Evolutionary conservation across 768 basidiomycete species (phyloP).

Genomic region (Suillus subalutaceus): DNA sequence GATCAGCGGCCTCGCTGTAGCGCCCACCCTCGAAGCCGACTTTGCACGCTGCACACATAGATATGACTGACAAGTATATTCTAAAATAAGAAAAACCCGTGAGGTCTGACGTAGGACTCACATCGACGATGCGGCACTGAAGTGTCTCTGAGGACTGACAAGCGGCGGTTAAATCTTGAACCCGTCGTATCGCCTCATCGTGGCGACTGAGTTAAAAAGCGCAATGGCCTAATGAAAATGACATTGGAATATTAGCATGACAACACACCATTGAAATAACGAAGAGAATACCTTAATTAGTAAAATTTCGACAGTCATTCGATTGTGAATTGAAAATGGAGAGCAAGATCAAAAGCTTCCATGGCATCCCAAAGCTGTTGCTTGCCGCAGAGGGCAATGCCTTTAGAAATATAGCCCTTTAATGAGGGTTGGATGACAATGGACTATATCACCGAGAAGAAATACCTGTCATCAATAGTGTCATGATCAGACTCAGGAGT

Average conservation of each 20-base stretch:
- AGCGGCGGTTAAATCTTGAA: neutral
- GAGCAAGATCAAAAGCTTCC: constrained; percentile 1
- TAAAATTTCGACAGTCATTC: neutral
- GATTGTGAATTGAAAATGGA: neutral
- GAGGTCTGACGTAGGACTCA: neutral
- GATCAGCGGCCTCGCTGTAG: constrained; percentile 2
- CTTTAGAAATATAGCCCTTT: neutral
- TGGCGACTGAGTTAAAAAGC: neutral
- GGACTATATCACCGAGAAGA: too few species aligned
- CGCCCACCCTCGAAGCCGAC: neutral
- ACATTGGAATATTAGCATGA: neutral
- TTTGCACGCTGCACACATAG: neutral
- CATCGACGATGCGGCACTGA: neutral
- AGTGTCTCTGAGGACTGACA: neutral
- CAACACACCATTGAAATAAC: neutral
- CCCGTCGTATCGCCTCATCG: neutral
- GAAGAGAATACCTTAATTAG: neutral
- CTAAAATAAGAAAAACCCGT: neutral
- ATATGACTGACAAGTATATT: neutral
- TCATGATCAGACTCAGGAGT: too few species aligned
- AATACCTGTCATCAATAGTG: too few species aligned
- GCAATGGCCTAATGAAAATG: neutral
- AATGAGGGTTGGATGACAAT: too few species aligned
- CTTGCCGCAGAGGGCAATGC: constrained; percentile 4
- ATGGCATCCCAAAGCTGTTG: neutral